Evolutionary conservation across 805 yeast species (phyloP).

Genomic region (Yamadazyma philogaea): DNA sequence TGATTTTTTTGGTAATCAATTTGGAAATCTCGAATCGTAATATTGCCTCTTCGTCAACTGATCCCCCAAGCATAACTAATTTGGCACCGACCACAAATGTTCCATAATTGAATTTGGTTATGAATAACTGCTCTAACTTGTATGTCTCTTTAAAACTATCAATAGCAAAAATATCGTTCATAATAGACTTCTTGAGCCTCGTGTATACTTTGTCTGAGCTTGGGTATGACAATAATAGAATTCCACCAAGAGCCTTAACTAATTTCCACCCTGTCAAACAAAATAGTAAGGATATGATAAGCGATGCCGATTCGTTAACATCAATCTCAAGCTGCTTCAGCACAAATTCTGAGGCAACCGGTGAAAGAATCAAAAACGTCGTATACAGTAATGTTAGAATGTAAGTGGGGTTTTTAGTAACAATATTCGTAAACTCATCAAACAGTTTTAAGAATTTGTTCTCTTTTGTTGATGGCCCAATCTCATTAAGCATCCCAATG

Average conservation of each 20-base stretch:
- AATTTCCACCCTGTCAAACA: constrained; percentile 52
- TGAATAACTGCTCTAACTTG: constrained; percentile 44
- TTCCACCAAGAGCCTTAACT: constrained; percentile 49
- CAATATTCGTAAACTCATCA: constrained; percentile 12
- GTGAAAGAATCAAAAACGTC: constrained; percentile 37
- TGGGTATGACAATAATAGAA: constrained; percentile 54
- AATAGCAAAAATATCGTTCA: constrained; percentile 44
- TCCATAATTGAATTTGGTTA: constrained; percentile 62
- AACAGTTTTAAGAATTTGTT: constrained; percentile 10
- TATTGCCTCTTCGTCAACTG: constrained; percentile 63
- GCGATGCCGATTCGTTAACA: constrained; percentile 45
- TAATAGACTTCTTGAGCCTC: constrained; percentile 37
- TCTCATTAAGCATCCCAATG: constrained; percentile 13
- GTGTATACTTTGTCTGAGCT: constrained; percentile 37
- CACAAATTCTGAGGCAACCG: constrained; percentile 34
- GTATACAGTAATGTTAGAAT: constrained; percentile 45
- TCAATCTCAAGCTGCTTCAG: constrained; percentile 29
- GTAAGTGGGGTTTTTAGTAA: constrained; percentile 42
- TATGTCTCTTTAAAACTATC: constrained; percentile 53
- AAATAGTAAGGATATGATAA: constrained; percentile 43
- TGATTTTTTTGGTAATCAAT: constrained; percentile 36
- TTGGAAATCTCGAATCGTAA: constrained; percentile 49
- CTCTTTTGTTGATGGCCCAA: constrained; percentile 3
- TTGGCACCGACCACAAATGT: constrained; percentile 56
- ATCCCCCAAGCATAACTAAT: constrained; percentile 63